Evolutionary conservation across 768 basidiomycete species (phyloP), one percentile per base, ranked within the genome.

Genomic region (Phylloporus scabripes): DNA sequence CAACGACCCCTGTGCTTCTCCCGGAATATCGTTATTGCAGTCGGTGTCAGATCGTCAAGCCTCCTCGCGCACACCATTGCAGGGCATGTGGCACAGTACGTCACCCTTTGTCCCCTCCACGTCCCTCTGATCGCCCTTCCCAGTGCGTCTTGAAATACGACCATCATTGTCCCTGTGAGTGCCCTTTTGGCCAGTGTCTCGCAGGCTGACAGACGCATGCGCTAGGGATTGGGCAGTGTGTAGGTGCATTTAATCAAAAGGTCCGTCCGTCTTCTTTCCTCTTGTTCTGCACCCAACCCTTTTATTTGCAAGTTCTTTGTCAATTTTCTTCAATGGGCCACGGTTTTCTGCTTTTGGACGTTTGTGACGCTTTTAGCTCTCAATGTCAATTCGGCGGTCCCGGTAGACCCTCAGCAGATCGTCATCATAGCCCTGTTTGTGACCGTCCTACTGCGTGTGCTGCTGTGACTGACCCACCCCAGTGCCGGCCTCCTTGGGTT

Each of bases 241-340:
- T 96, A 17, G 93, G 93, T 10, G 93, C 92, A 44, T 79, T 80
- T 33, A 97, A 97, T 62, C 87, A 94, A 56, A 92, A 92, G 69
- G 89, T 86, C 50, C 18, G 74, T 48, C 9, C 41, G 31, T 23
- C 39, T 40, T 18, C 1, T 36, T 7, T 10, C 17, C 18, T 2
- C 33, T 24, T 32, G 31, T 29, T 31, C 42, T 18, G 20, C 33
- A 44, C 41, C 21, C 33, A 4, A 47, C 26, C 2, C 43, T 28
- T 38, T 32, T 20, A 1, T 14, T 3, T 7, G 4, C 15, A 10
- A 90, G 85, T 93, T 88, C 70, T 96, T 97, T 66, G 58, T 93
- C 46, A 87, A 85, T 59, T 94, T 95, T 65, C 72, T 81, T 11
- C 68, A 79, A 58, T 87, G 89, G 72, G 73, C 74, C 0, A 60